Percentiles rank a stretch among this genome's conserved stretches.
Evolutionary conservation across 2,329 filamentous ascomycete genomes (phyloP).

Genomic region (Fonsecaea multimorphosa): DNA sequence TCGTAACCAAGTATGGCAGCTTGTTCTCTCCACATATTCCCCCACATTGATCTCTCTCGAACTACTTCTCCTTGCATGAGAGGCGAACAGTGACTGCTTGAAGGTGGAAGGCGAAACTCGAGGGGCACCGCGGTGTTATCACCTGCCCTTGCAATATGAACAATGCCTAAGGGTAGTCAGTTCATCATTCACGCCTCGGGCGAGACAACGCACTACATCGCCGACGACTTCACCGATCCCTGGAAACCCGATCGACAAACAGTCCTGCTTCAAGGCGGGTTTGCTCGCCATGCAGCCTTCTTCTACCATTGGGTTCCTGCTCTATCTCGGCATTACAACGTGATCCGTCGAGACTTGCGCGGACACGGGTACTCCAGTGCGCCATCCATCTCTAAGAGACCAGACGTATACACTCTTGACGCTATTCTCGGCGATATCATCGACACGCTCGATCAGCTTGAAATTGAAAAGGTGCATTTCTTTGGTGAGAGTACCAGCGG

Average conservation of each 20-base stretch:
- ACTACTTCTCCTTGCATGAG: not conserved
- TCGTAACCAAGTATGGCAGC: not conserved
- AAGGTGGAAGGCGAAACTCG: not conserved
- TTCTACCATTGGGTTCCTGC: slow-evolving; percentile 30
- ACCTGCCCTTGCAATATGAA: not conserved
- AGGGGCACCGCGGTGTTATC: not conserved
- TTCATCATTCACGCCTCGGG: slow-evolving; percentile 25
- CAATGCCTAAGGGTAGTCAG: slow-evolving; percentile 10
- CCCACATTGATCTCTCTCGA: not conserved
- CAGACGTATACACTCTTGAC: slow-evolving; percentile 18
- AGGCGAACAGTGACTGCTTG: not conserved
- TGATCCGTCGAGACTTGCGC: slow-evolving; percentile 28
- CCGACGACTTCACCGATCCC: slow-evolving; percentile 25
- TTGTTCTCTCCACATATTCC: not conserved
- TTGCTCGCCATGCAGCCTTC: slow-evolving; percentile 27
- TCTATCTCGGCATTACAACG: slow-evolving; percentile 19
- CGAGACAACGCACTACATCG: slow-evolving; percentile 24
- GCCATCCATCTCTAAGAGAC: slow-evolving; percentile 15
- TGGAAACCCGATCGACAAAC: slow-evolving; percentile 19
- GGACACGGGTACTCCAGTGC: slow-evolving; percentile 28
- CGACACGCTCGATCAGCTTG: slow-evolving; percentile 27
- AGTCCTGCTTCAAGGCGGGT: slow-evolving; percentile 27
- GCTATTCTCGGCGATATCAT: slow-evolving; percentile 26
- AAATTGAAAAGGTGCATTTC: slow-evolving; percentile 26
- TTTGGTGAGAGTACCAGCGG: slow-evolving; percentile 29